A percentile compares a stretch with the other conserved stretches of the same genome.
These are phyloP conservation scores for Macroventuria anomochaeta DNA, from an alignment of 2,329 filamentous ascomycete genomes.

Conservation along the genomic window DNA sequence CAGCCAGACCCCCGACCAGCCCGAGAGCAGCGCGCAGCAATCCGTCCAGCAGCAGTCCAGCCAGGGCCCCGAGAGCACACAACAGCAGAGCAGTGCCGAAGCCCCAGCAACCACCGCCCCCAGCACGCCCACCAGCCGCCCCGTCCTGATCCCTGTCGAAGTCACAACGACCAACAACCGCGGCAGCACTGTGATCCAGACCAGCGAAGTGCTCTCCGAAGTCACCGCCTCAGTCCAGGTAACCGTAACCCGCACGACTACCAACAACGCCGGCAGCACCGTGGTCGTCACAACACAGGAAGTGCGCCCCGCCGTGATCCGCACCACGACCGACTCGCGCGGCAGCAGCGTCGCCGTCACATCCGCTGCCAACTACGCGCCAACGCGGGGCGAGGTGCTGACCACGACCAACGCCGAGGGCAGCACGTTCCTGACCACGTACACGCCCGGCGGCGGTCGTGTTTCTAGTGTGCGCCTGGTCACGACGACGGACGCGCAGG, in stretches of 20 bases:
- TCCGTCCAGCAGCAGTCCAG: slow-evolving; percentile 5
- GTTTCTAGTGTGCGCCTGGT: slow-evolving; percentile 51
- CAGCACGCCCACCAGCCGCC: slow-evolving; percentile 21
- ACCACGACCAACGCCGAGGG: slow-evolving; percentile 53
- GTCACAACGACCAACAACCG: slow-evolving; percentile 48
- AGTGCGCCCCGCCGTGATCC: slow-evolving; percentile 47
- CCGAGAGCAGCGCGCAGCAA: slow-evolving; percentile 16
- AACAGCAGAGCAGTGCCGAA: slow-evolving; percentile 4
- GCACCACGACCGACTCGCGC: slow-evolving; percentile 48
- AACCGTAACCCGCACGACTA: slow-evolving; percentile 44
- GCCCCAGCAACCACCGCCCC: slow-evolving; percentile 11
- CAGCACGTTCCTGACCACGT: slow-evolving; percentile 54
- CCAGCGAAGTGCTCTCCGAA: slow-evolving; percentile 51
- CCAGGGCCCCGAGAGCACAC: slow-evolving; percentile 10
- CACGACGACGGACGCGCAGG: slow-evolving; percentile 39
- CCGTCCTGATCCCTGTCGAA: slow-evolving; percentile 47
- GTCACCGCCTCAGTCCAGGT: slow-evolving; percentile 50
- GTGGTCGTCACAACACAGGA: slow-evolving; percentile 44
- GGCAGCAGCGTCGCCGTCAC: slow-evolving; percentile 49
- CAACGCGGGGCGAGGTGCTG: slow-evolving; percentile 50
- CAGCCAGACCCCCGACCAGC: slow-evolving; percentile 16
- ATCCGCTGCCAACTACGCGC: slow-evolving; percentile 39
- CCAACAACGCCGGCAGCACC: slow-evolving; percentile 48
- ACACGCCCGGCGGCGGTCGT: slow-evolving; percentile 52
- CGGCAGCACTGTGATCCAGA: slow-evolving; percentile 46